phyloP scores from a whole-genome alignment of 1,139 yeast genomes.

The Geotrichum europaeum region DNA sequence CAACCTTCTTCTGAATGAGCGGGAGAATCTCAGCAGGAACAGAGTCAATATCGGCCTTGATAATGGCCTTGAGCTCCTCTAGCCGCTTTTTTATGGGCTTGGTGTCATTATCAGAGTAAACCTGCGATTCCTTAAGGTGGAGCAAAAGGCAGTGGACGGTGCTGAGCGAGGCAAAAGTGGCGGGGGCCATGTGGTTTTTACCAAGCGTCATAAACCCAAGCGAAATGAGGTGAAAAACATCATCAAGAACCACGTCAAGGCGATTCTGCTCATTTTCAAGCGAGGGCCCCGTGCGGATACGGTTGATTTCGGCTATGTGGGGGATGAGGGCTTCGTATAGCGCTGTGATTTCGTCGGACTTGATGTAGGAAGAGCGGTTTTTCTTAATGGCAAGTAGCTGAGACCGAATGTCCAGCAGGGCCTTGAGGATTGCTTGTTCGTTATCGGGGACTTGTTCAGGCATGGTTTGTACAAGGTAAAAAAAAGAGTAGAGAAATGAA shows the following conservation, averaged over 20 bases:
- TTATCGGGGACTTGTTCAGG: constrained; percentile 32
- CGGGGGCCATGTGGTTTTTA: constrained; percentile 80
- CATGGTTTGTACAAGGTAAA: neutral
- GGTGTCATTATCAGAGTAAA: constrained; percentile 78
- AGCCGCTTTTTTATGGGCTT: constrained; percentile 67
- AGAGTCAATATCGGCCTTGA: constrained; percentile 36
- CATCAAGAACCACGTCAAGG: constrained; percentile 75
- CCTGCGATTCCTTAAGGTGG: constrained; percentile 73
- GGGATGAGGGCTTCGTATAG: constrained; percentile 40
- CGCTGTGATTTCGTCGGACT: constrained; percentile 45
- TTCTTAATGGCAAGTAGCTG: constrained; percentile 44
- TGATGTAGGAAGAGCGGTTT: constrained; percentile 47
- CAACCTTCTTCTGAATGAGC: constrained; percentile 29
- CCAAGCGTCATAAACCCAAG: constrained; percentile 89
- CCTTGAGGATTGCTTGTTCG: constrained; percentile 42
- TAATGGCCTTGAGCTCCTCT: constrained; percentile 58
- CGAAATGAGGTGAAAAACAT: constrained; percentile 78
- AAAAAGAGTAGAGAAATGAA: neutral
- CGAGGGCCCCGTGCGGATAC: constrained; percentile 29
- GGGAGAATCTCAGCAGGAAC: constrained; percentile 27
- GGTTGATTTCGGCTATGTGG: constrained; percentile 31
- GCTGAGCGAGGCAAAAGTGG: constrained; percentile 81
- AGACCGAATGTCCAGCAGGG: constrained; percentile 39
- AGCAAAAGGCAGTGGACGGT: constrained; percentile 77
- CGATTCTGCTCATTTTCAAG: constrained; percentile 26